These are phyloP conservation scores for Fusarium gaditjirri DNA, from an alignment of 2,329 filamentous ascomycete species.

Conservation along the genomic window DNA sequence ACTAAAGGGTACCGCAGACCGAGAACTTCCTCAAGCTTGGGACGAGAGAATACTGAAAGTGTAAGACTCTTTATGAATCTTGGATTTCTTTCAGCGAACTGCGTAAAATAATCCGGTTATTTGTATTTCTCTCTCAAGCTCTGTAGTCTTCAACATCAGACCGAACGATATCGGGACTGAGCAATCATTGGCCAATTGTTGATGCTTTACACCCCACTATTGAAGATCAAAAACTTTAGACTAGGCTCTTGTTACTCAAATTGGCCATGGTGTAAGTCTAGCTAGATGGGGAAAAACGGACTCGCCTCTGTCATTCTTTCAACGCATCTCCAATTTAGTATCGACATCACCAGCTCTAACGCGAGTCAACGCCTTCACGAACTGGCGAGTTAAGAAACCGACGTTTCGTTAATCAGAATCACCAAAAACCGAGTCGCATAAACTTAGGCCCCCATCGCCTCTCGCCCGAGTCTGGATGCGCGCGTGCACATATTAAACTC, in stretches of 20 bases:
- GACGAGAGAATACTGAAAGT: neutral
- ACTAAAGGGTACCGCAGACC: neutral
- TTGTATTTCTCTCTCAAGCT: no score
- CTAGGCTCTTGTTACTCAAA: constrained; percentile 18
- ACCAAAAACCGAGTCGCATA: neutral
- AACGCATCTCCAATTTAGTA: constrained; percentile 21
- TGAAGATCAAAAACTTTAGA: constrained; percentile 1
- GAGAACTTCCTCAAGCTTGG: neutral
- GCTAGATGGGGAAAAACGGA: constrained; percentile 38
- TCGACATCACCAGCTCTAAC: constrained; percentile 20
- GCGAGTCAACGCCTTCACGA: constrained; percentile 1
- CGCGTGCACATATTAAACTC: constrained; percentile 16
- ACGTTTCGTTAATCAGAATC: neutral
- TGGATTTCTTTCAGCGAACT: neutral
- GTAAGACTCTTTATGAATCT: neutral
- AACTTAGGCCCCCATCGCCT: neutral
- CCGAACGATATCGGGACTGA: neutral
- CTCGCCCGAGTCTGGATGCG: neutral
- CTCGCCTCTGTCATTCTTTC: constrained; percentile 22
- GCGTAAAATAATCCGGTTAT: no score
- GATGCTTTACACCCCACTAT: constrained; percentile 3
- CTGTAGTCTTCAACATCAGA: neutral
- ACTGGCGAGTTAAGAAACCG: neutral
- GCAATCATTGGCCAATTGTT: constrained; percentile 36
- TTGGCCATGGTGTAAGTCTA: constrained; percentile 32